Conservation (phyloP, 345 rosid species). For the Eucalyptus sp. region DNA sequence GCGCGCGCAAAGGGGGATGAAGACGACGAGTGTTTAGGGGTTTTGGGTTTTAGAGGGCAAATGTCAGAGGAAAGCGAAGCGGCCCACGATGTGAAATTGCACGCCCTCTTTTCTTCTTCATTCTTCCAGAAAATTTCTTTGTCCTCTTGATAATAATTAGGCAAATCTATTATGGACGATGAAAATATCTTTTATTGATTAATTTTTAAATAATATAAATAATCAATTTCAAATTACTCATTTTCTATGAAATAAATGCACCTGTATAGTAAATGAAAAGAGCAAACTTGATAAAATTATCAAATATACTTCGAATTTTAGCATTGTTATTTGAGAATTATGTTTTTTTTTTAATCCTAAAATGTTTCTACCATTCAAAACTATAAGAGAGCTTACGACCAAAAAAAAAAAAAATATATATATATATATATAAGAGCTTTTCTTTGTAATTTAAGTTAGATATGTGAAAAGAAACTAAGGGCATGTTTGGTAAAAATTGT, state of each 20-base stretch:
- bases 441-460: background rate
- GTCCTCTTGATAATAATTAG: no score
- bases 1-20: background rate
- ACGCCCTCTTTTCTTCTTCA: no score
- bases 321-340: background rate
- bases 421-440: background rate
- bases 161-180: no score
- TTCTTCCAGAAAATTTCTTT: no score
- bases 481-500: no score
- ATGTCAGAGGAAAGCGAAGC: background rate
- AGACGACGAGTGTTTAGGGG: background rate
- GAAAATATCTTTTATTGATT: no score
- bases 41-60: background rate
- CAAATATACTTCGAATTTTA: background rate
- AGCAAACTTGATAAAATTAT: background rate
- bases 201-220: no score
- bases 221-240: no score
- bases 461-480: background rate
- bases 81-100: background rate
- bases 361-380: background rate
- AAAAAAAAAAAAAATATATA: no score
- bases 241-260: no score
- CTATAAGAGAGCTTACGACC: background rate
- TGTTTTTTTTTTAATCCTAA: background rate
- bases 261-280: accelerated